Percentiles rank a stretch among this genome's conserved stretches.
Evolutionary conservation across 179 eudicot species (phyloP).

Genomic region (Carnegiea gigantea): DNA sequence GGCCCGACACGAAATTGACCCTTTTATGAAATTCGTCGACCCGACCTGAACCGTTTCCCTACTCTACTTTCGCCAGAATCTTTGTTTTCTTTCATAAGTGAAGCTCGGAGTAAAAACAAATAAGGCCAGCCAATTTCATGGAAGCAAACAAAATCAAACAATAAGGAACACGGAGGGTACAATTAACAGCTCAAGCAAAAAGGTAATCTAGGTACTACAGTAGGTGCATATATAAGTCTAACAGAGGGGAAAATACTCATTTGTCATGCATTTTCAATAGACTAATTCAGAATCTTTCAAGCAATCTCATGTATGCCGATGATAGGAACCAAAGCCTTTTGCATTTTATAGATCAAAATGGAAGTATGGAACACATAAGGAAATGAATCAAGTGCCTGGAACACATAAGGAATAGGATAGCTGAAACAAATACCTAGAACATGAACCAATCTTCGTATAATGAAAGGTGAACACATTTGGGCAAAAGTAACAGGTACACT

Average conservation of each 20-base stretch:
- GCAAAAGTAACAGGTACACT: background rate
- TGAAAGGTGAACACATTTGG: conserved; percentile 1
- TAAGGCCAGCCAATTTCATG: background rate
- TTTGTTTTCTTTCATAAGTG: background rate
- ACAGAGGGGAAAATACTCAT: background rate
- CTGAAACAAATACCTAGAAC: background rate
- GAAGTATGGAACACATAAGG: background rate
- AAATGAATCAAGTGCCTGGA: background rate
- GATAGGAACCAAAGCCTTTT: background rate
- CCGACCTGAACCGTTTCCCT: too few species aligned
- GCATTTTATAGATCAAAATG: background rate
- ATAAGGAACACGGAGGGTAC: background rate
- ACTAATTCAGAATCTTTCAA: background rate
- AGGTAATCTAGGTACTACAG: background rate
- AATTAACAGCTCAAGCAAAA: background rate
- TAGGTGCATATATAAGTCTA: background rate
- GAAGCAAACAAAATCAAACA: background rate
- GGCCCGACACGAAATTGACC: too few species aligned
- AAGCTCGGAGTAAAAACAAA: background rate
- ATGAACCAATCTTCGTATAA: background rate
- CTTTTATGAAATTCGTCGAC: too few species aligned
- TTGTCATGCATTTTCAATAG: background rate
- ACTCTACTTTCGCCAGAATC: background rate
- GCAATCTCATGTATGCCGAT: background rate
- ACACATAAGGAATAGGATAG: background rate